phyloP scores from a whole-genome alignment of 352 stramenopile genomes.

The Phytophthora ramorum region DNA sequence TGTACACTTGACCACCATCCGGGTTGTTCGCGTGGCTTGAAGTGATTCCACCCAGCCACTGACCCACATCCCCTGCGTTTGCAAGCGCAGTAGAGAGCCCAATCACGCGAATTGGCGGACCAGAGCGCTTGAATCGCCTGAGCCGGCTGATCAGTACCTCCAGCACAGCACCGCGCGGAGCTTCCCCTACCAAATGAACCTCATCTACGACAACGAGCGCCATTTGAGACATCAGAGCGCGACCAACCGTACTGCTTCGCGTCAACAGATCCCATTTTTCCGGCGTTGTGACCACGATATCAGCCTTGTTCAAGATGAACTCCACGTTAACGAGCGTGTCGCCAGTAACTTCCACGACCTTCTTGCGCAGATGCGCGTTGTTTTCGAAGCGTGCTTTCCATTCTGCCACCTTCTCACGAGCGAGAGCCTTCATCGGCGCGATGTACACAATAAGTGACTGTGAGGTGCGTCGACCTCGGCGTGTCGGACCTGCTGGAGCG shows the following conservation, averaged over 20 bases:
- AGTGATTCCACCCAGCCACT: conserved; percentile 96
- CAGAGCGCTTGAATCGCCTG: conserved; percentile 78
- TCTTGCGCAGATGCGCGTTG: conserved; percentile 82
- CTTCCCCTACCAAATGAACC: conserved; percentile 97
- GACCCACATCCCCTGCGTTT: conserved; percentile 95
- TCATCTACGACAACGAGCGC: conserved; percentile 97
- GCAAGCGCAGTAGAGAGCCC: conserved; percentile 96
- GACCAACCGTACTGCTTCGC: conserved; percentile 84
- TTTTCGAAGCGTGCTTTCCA: conserved; percentile 95
- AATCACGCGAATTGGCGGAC: conserved; percentile 88
- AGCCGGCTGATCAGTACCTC: conserved; percentile 92
- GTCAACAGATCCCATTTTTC: conserved; percentile 99
- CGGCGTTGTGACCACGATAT: conserved; percentile 98
- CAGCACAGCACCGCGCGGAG: conserved; percentile 91
- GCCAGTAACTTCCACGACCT: conserved; percentile 97
- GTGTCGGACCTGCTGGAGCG: background rate
- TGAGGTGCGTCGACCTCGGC: conserved; percentile 4
- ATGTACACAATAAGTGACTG: conserved; percentile 96
- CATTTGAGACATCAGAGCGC: conserved; percentile 71
- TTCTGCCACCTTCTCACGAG: conserved; percentile 96
- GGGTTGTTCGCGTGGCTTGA: conserved; percentile 45
- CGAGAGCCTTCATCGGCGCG: conserved; percentile 97
- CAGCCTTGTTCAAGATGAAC: conserved; percentile 89
- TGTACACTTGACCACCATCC: conserved; percentile 86
- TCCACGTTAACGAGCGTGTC: conserved; percentile 96